Base-by-base conservation (phyloP, 257 asterid species). In the Scutellaria galericulata region DNA sequence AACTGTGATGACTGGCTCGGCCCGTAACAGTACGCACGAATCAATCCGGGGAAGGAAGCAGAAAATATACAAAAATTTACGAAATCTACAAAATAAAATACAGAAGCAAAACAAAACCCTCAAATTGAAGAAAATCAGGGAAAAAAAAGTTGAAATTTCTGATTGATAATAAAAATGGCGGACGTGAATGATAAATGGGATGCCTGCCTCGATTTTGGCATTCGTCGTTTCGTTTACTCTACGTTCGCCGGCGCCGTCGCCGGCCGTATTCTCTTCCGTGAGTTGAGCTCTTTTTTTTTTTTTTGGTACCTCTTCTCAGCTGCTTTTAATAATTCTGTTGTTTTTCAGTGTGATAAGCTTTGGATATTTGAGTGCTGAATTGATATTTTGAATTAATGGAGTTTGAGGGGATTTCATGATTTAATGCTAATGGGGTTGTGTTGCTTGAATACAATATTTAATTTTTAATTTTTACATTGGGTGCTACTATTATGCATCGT, bases 261-360 rank as follows among this genome's bases (percentile, higher is more conserved):
- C 24, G 97, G 92, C 0, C 91, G 87, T 46, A 84, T 90, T 53
- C 82, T 86, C 61, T 88, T 90, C 79, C 86, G 97, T 88, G 54
- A 84, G 90, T 78, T n/a, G 13, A n/a, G 27, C n/a, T 64, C 1
- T 3, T 11, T 8, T 7, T 56, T 15, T 9, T 9, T 2, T 45
- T 14, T 70, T 69, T 15, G 0, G 53, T 37, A 14, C 11, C 45
- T 44, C 14, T 45, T n/a, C 10, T 0, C 15, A 13, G 68, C 56
- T 58, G 22, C 14, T 52, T 48, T 59, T 7, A 8, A 7, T 42
- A 9, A 59, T 53, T 47, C 56, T 39, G 35, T 50, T 66, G 31
- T 20, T 31, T 57, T 15, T 59, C 6, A 1, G 66, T 50, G 72
- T 24, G 67, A 27, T 74, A 54, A 5, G 6, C 6, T 39, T 74